Conservation (phyloP, 2,329 filamentous ascomycete species). For the Delphinella strobiligena region DNA sequence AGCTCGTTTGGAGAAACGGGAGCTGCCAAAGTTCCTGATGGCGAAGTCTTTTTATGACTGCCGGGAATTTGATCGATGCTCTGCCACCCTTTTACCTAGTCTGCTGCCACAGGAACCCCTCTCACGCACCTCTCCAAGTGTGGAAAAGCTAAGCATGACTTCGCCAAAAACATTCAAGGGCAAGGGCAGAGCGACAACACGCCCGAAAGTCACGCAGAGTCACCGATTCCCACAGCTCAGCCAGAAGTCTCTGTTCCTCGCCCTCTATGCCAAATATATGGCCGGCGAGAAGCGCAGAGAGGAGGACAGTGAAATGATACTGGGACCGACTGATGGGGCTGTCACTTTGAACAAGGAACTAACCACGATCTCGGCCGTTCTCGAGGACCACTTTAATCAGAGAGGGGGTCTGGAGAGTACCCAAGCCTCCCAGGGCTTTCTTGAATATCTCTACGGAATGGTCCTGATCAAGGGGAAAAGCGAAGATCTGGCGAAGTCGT, state of each 20-base stretch:
- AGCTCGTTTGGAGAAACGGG: constrained; percentile 60
- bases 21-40: constrained; percentile 73
- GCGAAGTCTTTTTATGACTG: constrained; percentile 94
- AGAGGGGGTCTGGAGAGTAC: constrained; percentile 29
- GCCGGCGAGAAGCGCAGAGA: constrained; percentile 93
- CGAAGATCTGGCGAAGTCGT: constrained; percentile 70
- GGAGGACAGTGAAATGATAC: constrained; percentile 93
- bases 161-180: constrained; percentile 47
- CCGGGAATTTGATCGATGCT: constrained; percentile 86
- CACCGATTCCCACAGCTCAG: constrained; percentile 47
- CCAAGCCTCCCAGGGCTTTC: constrained; percentile 60
- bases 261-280: constrained; percentile 83
- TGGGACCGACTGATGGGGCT: constrained; percentile 83
- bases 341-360: constrained; percentile 78
- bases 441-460: constrained; percentile 87
- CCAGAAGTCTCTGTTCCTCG: constrained; percentile 84
- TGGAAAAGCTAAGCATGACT: constrained; percentile 15
- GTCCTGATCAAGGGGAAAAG: constrained; percentile 85
- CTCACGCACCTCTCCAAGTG: constrained; percentile 16
- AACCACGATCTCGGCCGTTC: constrained; percentile 56
- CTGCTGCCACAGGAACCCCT: constrained; percentile 37
- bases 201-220: constrained; percentile 8
- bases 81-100: constrained; percentile 76
- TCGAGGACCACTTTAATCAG: constrained; percentile 71
- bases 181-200: constrained; percentile 34